Evolutionary conservation across 805 yeast genomes (phyloP).

Genomic region (Nakazawaea holstii): DNA sequence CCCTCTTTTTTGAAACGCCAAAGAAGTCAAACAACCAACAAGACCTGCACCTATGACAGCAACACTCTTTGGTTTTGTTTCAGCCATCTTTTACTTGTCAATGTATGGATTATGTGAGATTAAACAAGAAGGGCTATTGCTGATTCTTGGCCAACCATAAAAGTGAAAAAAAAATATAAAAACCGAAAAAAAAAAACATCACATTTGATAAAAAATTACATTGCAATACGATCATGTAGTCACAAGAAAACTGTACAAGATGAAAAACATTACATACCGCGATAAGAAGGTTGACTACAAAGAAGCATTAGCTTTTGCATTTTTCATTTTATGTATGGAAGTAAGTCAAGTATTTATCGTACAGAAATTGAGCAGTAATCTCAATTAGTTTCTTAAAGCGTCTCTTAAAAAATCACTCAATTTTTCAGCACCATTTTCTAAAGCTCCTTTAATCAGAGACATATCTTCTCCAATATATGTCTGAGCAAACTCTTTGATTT

Average conservation of each 20-base stretch:
- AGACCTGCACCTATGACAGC: conserved; percentile 86
- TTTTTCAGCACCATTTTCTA: conserved; percentile 91
- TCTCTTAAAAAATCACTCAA: conserved; percentile 83
- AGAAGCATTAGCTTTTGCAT: too few relatives aligned
- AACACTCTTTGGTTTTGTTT: conserved; percentile 25
- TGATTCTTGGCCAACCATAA: too few relatives aligned
- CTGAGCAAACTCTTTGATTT: conserved; percentile 54
- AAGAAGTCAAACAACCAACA: conserved; percentile 80
- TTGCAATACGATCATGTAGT: too few relatives aligned
- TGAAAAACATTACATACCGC: too few relatives aligned
- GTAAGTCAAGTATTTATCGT: not conserved
- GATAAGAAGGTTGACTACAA: too few relatives aligned
- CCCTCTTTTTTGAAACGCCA: conserved; percentile 73
- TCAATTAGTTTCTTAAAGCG: conserved; percentile 45
- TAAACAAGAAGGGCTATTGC: not conserved
- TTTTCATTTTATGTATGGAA: too few relatives aligned
- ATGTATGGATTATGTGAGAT: not conserved
- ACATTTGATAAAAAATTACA: too few relatives aligned
- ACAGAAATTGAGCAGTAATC: not conserved
- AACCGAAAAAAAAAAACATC: too few relatives aligned
- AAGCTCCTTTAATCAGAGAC: conserved; percentile 81
- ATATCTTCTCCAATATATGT: conserved; percentile 79
- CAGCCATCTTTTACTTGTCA: not conserved
- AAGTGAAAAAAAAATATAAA: too few relatives aligned
- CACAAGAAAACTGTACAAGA: too few relatives aligned